Base-by-base conservation (phyloP, 305 asterid genomes). In the Fraxinus ornus region DNA sequence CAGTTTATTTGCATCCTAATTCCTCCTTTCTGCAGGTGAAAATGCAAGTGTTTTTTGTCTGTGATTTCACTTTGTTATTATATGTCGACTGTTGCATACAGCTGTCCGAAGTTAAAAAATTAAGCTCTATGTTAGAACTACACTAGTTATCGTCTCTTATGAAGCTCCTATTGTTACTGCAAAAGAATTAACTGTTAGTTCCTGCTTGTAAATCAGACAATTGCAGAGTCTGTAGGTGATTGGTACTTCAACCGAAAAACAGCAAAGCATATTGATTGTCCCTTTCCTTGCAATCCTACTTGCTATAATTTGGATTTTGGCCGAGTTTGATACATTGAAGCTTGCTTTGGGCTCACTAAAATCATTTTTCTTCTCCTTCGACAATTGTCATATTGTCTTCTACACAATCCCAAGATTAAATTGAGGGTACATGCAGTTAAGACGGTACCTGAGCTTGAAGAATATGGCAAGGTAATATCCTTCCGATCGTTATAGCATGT, bases 241-340 rank as follows among this genome's bases (percentile, higher is more conserved):
- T 95, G 98, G 98, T 95, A 92, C 88, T 95, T 95, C 87, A 88
- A 86, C 84, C 89, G 95, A 78, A 88, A 78, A 79, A 82, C 83
- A 32, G 93, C 93, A 6, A 86, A 88, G 86, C 88, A 82, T 5
- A 86, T 93, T 1, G 98, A 95, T 82, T 89, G 97, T 83, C 92
- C 94, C 12, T 95, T 81, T 82, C 98, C 98, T 17, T 92, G 98
- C 93, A 95, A 95, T 81, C 98, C 98, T 19, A 92, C 96, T 76
- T 94, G 98, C 90, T 84, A 85, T 84, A 84, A 93, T 82, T 76
- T 88, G 89, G 94, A 91, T 80, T 90, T 93, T 79, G 79, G 88
- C 22, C 75, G 55, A 60, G 68, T 76, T 32, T 89, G 86, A 87
- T 82, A 49, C 52, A 35, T 33, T n/a, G 17, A 62, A 22, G 60